Evolutionary conservation across 768 basidiomycete species (phyloP).

Genomic region (Artomyces pyxidatus): DNA sequence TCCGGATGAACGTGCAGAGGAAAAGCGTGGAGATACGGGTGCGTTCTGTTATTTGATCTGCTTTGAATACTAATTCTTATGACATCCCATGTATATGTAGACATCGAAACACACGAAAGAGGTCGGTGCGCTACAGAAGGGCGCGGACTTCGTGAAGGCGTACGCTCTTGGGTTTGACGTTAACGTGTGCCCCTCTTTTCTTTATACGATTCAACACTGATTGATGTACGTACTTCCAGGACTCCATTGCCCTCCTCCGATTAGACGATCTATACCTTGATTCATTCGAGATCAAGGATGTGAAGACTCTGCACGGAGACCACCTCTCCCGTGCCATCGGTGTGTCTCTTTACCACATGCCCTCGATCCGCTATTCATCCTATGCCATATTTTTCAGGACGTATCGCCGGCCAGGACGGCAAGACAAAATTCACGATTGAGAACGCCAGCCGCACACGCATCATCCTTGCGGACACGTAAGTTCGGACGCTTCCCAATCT

Average conservation of each 20-base stretch:
- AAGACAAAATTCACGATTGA: slow-evolving; percentile 99
- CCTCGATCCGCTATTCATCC: background rate
- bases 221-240: slow-evolving; percentile 39
- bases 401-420: slow-evolving; percentile 97
- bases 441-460: slow-evolving; percentile 94
- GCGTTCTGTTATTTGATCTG: slow-evolving; percentile 23
- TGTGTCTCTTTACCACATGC: slow-evolving; percentile 19
- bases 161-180: slow-evolving; percentile 93
- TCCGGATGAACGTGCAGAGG: slow-evolving; percentile 92
- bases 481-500: slow-evolving; percentile 26
- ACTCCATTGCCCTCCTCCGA: slow-evolving; percentile 90
- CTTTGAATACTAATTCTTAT: background rate
- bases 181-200: slow-evolving; percentile 54
- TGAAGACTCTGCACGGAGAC: slow-evolving; percentile 96
- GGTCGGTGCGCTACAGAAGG: slow-evolving; percentile 88
- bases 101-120: slow-evolving; percentile 95
- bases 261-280: slow-evolving; percentile 97
- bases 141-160: slow-evolving; percentile 94
- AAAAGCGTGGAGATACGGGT: slow-evolving; percentile 91
- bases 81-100: slow-evolving; percentile 28
- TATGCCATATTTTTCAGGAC: slow-evolving; percentile 41
- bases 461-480: slow-evolving; percentile 95
- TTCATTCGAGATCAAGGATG: slow-evolving; percentile 98
- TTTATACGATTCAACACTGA: background rate
- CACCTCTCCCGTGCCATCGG: slow-evolving; percentile 98